These are phyloP conservation scores for Coprinopsis strossmayeri DNA, from an alignment of 768 basidiomycete species.

Conservation along the genomic window DNA sequence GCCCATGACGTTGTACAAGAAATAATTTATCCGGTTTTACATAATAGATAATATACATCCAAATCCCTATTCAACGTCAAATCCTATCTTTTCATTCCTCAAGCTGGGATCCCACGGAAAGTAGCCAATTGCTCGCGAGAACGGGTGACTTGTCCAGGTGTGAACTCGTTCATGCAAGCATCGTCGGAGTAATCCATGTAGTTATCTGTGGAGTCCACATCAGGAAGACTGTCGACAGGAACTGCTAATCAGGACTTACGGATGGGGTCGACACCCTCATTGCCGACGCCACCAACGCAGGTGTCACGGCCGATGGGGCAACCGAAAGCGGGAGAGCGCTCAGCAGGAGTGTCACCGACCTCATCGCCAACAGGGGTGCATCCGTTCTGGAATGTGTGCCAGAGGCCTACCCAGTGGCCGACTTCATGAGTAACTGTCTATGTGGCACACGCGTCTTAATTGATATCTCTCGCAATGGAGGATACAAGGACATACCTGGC, in stretches of 20 bases:
- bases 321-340: conserved; percentile 33
- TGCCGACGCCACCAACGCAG: conserved; percentile 25
- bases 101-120: conserved; percentile 1
- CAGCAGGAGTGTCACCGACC: conserved; percentile 42
- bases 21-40: too few relatives aligned
- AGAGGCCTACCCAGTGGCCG: conserved; percentile 55
- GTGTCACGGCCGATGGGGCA: conserved; percentile 33
- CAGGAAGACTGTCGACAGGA: neutral
- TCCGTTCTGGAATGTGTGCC: conserved; percentile 52
- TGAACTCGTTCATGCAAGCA: conserved; percentile 44
- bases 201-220: conserved; percentile 26
- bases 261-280: conserved; percentile 40
- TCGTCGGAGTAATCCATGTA: conserved; percentile 51
- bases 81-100: too few relatives aligned
- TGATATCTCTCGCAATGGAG: conserved; percentile 15
- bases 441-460: conserved; percentile 8
- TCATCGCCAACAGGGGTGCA: conserved; percentile 34
- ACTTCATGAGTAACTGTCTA: conserved; percentile 48
- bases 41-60: too few relatives aligned
- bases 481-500: conserved; percentile 13
- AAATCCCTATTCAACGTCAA: too few relatives aligned
- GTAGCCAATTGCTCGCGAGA: neutral
- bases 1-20: too few relatives aligned
- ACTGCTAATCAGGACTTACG: conserved; percentile 19
- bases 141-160: conserved; percentile 29